phyloP scores from a whole-genome alignment of 176 grass and related monocot species.

The Carex kokanica region DNA sequence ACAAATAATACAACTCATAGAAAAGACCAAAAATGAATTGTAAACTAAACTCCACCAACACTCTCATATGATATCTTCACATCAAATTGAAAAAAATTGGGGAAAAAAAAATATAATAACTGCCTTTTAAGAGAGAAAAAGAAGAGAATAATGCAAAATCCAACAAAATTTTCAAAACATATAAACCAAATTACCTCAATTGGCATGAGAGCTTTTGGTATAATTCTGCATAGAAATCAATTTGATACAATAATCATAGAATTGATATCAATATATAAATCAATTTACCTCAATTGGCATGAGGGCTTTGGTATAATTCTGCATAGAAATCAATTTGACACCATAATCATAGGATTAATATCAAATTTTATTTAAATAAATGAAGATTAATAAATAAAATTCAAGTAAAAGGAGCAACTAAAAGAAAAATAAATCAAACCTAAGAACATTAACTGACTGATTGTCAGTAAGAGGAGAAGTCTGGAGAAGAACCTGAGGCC shows the following conservation, averaged over 20 bases:
- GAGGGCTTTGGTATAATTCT: constrained; percentile 96
- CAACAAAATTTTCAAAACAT: constrained; percentile 1
- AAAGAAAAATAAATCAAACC: constrained; percentile 31
- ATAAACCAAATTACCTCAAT: constrained; percentile 56
- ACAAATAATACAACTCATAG: no score
- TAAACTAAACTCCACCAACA: constrained; percentile 48
- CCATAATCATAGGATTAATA: no score
- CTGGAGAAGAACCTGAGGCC: constrained; percentile 57
- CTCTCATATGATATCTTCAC: constrained; percentile 66
- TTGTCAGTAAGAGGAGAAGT: constrained; percentile 17
- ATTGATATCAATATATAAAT: neutral
- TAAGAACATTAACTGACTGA: constrained; percentile 45
- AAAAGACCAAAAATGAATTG: no score
- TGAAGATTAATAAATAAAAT: constrained; percentile 3
- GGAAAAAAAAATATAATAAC: neutral
- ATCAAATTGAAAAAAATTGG: neutral
- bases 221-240: constrained; percentile 54
- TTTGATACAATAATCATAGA: neutral
- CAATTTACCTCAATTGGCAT: constrained; percentile 72
- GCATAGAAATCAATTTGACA: constrained; percentile 24
- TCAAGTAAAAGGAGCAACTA: neutral
- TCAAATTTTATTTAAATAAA: constrained; percentile 17
- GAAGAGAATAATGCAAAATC: neutral
- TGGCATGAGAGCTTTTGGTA: constrained; percentile 86
- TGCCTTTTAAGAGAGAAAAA: neutral